Evolutionary conservation across 1,139 yeast genomes (phyloP), one percentile per base, ranked within the genome.

Genomic region (Sugiyamaella japonica): DNA sequence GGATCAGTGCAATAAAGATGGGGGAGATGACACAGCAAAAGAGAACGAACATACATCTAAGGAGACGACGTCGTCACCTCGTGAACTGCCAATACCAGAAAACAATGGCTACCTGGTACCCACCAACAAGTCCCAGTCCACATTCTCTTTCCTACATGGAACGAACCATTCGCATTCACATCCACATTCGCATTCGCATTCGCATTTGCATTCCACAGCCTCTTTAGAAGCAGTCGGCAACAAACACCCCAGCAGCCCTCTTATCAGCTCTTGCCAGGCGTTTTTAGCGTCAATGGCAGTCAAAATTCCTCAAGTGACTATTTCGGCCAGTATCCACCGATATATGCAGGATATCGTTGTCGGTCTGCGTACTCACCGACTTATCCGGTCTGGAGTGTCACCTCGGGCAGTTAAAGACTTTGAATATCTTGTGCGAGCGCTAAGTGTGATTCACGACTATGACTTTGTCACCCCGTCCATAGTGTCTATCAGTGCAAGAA

Each of bases 271-370:
- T 5, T 16, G 12, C 15, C 17, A 44, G 28, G 13, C 17, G 1
- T 45, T 45, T 17, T 29, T 45, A 7, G 8, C 23, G 10, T 36
- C 49, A 6, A 20, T 36, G 25, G 41, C 40, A 17, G 23, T 20
- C 13, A 49, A 48, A 34, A 53, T 59, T 1, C 48, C 56, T 7
- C 47, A 48, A 9, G 71, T 80, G 8, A 63, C 63, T 1, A 65
- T 79, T 13, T 71, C 73, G 1, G 75, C 81, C 0, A 85, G 82
- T 51, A 69, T 82, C 39, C 65, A 66, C 45, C 66, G 83, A n/a
- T 82, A 82, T 61, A 75, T 80, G 62, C 79, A 80, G 59, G 85
- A 82, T 63, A 72, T 82, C 16, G 66, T 80, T 1, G 70, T 81
- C 1, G 78, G 75, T 60, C 62, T 78, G 1, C 69, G 86, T 39